Base-by-base conservation (phyloP, 441 rosid genomes). In the Aquilaria agallochum region DNA sequence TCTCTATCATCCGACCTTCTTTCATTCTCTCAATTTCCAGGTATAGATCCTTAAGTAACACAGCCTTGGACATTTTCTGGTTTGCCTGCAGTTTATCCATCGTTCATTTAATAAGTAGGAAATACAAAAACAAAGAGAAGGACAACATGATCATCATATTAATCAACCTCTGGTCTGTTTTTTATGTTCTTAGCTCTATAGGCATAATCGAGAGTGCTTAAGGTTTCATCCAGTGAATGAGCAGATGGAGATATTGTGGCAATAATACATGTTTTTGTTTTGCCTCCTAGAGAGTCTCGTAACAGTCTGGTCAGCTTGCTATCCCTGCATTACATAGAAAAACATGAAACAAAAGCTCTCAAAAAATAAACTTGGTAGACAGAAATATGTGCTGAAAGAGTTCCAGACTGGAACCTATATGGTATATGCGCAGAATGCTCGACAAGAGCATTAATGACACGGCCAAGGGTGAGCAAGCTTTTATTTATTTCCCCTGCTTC, bases 401-500 rank as follows among this genome's bases (percentile, higher is more conserved):
- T 64, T 14, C 27, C 54, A 11, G 56, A 30, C 56, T 51, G 55
- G 11, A 56, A 88, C 96, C 97, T 93, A 72, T 94, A 94, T 54
- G 98, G 98, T 80, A 90, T 74, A 74, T 90, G 98, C 4, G 96
- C 77, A 63, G 97, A 87, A 87, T 88, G 98, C 69, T 94, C 98
- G 66, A 85, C 98, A 67, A 90, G 93, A 36, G 97, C 95, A 80
- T 91, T 94, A 72, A 94, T 94, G 64, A 90, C 97, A 64, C 98
- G 91, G 32, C 97, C 97, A 40, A 94, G 69, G 20, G 98, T 94
- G 44, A 94, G 87, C 82, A 94, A 84, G 78, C 98, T 94, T 82
- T 94, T 94, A 72, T 88, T 93, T 47, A 93, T 93, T 78, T 93
- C 97, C 53, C 98, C 98, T 10, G 97, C 98, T 81, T 93, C 97